Evolutionary conservation across 169 alveolate species (phyloP).

Genomic region (Babesia ovis): DNA sequence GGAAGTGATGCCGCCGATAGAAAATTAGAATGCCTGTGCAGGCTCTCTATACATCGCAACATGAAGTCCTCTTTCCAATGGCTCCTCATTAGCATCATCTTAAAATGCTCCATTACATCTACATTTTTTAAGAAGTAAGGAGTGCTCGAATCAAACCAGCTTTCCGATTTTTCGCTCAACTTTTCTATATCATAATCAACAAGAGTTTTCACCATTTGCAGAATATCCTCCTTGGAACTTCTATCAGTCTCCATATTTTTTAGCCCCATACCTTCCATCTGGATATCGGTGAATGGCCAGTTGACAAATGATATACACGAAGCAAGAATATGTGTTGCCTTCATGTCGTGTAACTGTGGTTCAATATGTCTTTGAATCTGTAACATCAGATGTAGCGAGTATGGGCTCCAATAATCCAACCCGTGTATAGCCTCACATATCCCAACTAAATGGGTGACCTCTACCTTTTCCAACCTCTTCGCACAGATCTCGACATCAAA

Average conservation of each 20-base stretch:
- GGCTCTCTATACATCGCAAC: conserved; percentile 42
- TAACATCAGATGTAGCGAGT: conserved; percentile 45
- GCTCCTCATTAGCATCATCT: conserved; percentile 25
- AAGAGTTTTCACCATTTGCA: background rate
- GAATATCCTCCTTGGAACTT: background rate
- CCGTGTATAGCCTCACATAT: conserved; percentile 61
- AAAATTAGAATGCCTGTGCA: conserved; percentile 42
- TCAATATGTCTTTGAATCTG: conserved; percentile 44
- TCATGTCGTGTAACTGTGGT: conserved; percentile 65
- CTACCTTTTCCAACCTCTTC: conserved; percentile 49
- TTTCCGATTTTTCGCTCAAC: conserved; percentile 1
- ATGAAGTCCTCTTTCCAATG: conserved; percentile 62
- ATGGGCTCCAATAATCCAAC: conserved; percentile 60
- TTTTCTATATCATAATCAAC: conserved; percentile 8
- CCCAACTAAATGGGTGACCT: conserved; percentile 52
- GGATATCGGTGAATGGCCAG: conserved; percentile 52
- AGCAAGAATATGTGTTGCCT: conserved; percentile 51
- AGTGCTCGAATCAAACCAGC: conserved; percentile 21
- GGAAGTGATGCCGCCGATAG: conserved; percentile 37
- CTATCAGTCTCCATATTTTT: background rate
- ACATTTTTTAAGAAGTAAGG: background rate
- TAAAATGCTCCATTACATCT: conserved; percentile 4
- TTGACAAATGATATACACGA: conserved; percentile 34
- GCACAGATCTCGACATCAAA: conserved; percentile 33
- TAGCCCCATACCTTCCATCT: background rate